phyloP scores from a whole-genome alignment of 179 eudicot species.

The Pouteria campechiana region DNA sequence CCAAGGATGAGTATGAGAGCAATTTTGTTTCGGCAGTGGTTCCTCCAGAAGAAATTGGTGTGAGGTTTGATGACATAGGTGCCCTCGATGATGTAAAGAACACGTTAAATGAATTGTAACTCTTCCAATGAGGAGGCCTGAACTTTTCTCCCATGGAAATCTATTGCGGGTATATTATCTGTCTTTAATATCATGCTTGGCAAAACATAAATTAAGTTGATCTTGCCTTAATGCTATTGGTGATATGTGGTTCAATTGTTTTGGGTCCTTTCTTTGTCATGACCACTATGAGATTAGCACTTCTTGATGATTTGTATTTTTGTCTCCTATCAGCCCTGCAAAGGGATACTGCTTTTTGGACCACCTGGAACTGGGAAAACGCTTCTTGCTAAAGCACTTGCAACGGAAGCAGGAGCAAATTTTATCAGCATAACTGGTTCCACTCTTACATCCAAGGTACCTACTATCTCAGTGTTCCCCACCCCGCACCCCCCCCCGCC shows the following conservation, averaged over 20 bases:
- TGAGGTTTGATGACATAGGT: constrained; percentile 86
- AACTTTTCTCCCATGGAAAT: constrained; percentile 91
- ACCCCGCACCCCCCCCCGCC: too few species aligned
- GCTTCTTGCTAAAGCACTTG: constrained; percentile 95
- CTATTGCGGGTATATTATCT: constrained; percentile 63
- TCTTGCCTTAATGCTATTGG: too few species aligned
- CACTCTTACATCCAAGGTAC: constrained; percentile 89
- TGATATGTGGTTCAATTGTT: too few species aligned
- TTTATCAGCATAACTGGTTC: constrained; percentile 97
- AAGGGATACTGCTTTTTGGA: constrained; percentile 96
- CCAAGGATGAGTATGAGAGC: constrained; percentile 96
- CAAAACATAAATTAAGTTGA: too few species aligned
- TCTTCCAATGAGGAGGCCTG: constrained; percentile 98
- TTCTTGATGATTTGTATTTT: not conserved
- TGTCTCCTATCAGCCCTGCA: constrained; percentile 82
- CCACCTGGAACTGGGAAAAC: constrained; percentile 99
- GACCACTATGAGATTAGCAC: not conserved
- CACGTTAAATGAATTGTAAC: constrained; percentile 90
- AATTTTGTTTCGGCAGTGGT: constrained; percentile 95
- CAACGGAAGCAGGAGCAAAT: constrained; percentile 98
- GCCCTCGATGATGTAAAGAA: constrained; percentile 98
- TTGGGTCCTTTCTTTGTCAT: too few species aligned
- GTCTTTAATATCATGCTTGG: too few species aligned
- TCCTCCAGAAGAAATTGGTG: constrained; percentile 91
- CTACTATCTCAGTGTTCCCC: too few species aligned